Base-by-base conservation (phyloP, 345 rosid species). In the Noccaea bulbosa region DNA sequence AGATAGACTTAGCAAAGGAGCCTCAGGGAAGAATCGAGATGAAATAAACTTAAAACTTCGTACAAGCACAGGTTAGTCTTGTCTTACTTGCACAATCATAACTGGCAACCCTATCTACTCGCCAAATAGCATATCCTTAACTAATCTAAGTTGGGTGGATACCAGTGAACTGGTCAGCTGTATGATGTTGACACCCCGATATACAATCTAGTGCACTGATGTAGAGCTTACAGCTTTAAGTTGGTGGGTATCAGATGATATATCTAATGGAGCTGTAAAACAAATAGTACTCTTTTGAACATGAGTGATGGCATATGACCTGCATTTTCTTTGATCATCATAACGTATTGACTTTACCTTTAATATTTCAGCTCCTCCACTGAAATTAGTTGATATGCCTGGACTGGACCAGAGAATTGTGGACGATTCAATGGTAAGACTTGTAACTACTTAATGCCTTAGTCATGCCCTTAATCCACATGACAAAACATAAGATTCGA, bases 371-470 rank as follows among this genome's bases (percentile, higher is more conserved):
- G 99, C 99, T 71, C 99, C 99, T 34, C 89, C 99, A 14, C 67
- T 94, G 71, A 94, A 94, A 83, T 80, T 94, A 85, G 72, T 87
- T 63, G 99, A 94, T 80, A 84, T 94, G 77, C 99, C 99, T 49
- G 99, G 99, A 80, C 78, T 92, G 81, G 99, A 94, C 79, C 99
- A 92, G 84, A 86, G 97, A 75, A 84, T 87, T 71, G 82, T 91
- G 82, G 97, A 88, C 52, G 98, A 88, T 62, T 77, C 96, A 30
- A 61, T 86, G 96, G 99, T 94, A 71, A 83, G 97, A 53, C 43
- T 39, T 59, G 62, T 8, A 69, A 60, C 57, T 62, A 40, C 61
- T 48, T 52, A 53, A 32, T 65, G 30, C 48, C 40, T 46, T 67
- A 49, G 6, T 39, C 40, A 2, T 38, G 37, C 47, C 33, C 45